Base-by-base conservation (phyloP, 2,329 filamentous ascomycete genomes). In the Xylariaceae sp. region DNA sequence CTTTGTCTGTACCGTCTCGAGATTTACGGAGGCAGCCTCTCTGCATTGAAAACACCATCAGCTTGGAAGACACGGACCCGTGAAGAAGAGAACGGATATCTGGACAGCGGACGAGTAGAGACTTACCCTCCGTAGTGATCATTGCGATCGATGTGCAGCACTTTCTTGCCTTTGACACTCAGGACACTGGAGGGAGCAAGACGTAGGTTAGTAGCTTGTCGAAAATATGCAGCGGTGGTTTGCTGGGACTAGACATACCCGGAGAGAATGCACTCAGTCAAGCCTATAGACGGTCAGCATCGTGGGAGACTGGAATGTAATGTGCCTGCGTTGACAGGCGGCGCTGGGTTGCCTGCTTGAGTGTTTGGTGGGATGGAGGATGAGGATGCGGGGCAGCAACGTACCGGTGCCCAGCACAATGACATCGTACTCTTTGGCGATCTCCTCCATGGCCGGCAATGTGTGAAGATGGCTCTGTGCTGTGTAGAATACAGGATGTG, bases 221-320 rank as follows among this genome's bases (percentile, higher is more conserved):
- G 45, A 31, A 38, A 33, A 18, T 14, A 18, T 19, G 45, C 46
- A 19, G 34, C 45, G 40, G 46, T 44, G 34, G 17, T 31, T 33
- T 50, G 17, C 33, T 50, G 47, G 41, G 39, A 46, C 54, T 47
- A 41, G 59, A 58, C 77, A 70, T 88, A 96, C 91, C 93, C 94
- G 71, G 93, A 97, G 65, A 99, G 89, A 70, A 99, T 94, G 78
- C 94, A 99, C 84, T 99, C 94, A 60, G 93, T 97, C 82, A 99
- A 77, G 71, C 94, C 93, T 96, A 67, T 42, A 54, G 38, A 34
- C 53, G 7, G 38, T 55, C 18, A 58, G 50, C 45, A 50, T 44
- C 36, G 31, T 38, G 12, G 36, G 46, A 53, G 45, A 36, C 44
- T 39, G 41, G 47, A 42, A 54, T 50, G 50, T 53, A 53, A 59